Evolutionary conservation across 495 filamentous ascomycete genomes (phyloP), one percentile per base, ranked within the genome.

Genomic region (Elaphomyces granulatus): DNA sequence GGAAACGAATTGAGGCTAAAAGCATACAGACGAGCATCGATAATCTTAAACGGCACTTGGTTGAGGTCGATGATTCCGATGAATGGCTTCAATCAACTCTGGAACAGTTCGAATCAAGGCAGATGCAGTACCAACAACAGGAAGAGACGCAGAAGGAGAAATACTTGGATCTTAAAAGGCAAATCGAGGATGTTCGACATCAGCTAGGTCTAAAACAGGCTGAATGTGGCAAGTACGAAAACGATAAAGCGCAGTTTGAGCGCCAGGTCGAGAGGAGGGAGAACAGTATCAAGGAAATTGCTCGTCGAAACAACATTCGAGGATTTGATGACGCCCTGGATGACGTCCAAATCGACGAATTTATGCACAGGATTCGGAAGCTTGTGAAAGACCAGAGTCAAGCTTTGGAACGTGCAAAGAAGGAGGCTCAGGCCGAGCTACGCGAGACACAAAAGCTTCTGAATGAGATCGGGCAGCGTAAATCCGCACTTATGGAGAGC

Each of bases 201-300:
- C 51, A 65, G 7, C 61, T 87, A 18, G 76, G 75, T 2, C 56
- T 63, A 30, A 95, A 94, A 56, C 76, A 85, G 34, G 75, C 78
- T 10, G 90, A 95, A 53, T 69, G 77, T 48, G 90, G 90, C 20
- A 84, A 78, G 50, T 76, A 77, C 50, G 76, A 90, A 56, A 86
- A 87, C 6, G 77, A 94, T 53, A 83, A 87, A 55, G 77, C 79
- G 49, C 81, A 80, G 45, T 86, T 88, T 49, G 85, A 94, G 52
- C 74, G 76, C 8, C 81, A 93, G 37, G 50, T 94, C 3, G 63
- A 71, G 44, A 58, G 70, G 17, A 78, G 88, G 18, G 68, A 78
- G 43, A 64, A 61, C 1, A 70, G 92, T 56, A 77, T 95, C 42
- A 83, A 74, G 45, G 79, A 92, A 8, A 72, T 81, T 32, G 81